Evolutionary conservation across 148 eudicot genomes (phyloP).

Genomic region (Camellia sinensis): DNA sequence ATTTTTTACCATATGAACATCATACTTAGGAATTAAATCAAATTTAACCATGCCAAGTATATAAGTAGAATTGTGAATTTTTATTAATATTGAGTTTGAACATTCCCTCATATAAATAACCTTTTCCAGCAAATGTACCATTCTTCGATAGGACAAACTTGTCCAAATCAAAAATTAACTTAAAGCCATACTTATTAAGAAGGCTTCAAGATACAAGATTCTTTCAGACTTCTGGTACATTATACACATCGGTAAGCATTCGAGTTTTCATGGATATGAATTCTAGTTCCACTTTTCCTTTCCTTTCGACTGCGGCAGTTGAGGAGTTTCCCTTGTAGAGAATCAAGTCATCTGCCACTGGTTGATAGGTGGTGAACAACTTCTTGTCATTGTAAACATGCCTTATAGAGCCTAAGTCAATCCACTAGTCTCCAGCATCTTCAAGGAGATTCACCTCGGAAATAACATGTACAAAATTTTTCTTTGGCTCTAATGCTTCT

Average conservation of each 20-base stretch:
- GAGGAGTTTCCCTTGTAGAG: neutral
- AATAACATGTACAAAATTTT: neutral
- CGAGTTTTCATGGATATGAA: neutral
- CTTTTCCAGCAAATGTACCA: neutral
- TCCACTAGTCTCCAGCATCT: neutral
- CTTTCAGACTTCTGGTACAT: too few species aligned
- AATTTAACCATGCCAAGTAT: neutral
- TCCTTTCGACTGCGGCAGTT: neutral
- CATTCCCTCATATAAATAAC: neutral
- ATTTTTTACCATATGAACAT: neutral
- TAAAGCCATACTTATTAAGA: too few species aligned
- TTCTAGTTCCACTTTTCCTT: neutral
- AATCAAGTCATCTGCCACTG: neutral
- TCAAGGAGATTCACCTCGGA: neutral
- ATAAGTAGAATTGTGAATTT: neutral
- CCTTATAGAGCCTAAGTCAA: neutral
- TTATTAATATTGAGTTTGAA: neutral
- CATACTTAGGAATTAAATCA: neutral
- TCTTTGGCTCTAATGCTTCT: neutral
- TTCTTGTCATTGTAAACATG: neutral
- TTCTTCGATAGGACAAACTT: neutral
- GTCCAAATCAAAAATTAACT: neutral
- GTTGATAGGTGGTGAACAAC: neutral
- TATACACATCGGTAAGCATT: neutral
- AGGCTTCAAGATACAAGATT: too few species aligned